Evolutionary conservation across 2,329 filamentous ascomycete genomes (phyloP).

Genomic region (Hirsutella thompsonii): DNA sequence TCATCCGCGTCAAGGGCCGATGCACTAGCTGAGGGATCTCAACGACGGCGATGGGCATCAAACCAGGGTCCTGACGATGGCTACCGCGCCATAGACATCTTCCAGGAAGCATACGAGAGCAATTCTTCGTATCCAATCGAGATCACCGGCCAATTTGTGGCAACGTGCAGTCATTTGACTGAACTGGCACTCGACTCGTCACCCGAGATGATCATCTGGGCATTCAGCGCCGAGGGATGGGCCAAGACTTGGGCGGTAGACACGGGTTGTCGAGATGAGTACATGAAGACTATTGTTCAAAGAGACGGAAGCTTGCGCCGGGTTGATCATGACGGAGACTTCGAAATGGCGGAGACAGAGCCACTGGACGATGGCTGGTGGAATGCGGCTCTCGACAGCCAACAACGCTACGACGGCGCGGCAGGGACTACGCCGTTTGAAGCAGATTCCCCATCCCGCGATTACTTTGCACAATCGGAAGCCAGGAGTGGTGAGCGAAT

Average conservation of each 20-base stretch:
- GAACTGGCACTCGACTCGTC: constrained; percentile 19
- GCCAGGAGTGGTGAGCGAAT: constrained; percentile 5
- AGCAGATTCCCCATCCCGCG: constrained; percentile 2
- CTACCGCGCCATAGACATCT: constrained; percentile 9
- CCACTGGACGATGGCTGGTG: background rate
- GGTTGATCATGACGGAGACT: constrained; percentile 17
- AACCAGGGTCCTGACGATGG: constrained; percentile 9
- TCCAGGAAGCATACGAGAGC: constrained; percentile 7
- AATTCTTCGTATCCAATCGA: constrained; percentile 14
- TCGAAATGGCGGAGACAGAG: constrained; percentile 12
- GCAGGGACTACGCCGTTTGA: constrained; percentile 4
- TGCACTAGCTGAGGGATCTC: constrained; percentile 2
- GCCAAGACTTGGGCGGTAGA: constrained; percentile 19
- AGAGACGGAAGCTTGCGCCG: constrained; percentile 18
- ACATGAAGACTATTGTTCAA: constrained; percentile 12
- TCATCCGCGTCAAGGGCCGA: constrained; percentile 3
- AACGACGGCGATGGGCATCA: constrained; percentile 5
- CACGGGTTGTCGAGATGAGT: constrained; percentile 8
- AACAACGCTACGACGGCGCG: constrained; percentile 5
- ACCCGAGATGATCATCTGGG: constrained; percentile 21
- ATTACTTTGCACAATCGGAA: constrained; percentile 1
- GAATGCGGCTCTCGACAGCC: background rate
- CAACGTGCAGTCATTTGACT: constrained; percentile 16
- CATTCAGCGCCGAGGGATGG: constrained; percentile 20
- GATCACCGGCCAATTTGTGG: constrained; percentile 17